A percentile compares a stretch with the other conserved stretches of the same genome.
These are phyloP conservation scores for Entrophospora sp. DNA, from an alignment of 192 early-diverging fungal genomes.

Conservation along the genomic window DNA sequence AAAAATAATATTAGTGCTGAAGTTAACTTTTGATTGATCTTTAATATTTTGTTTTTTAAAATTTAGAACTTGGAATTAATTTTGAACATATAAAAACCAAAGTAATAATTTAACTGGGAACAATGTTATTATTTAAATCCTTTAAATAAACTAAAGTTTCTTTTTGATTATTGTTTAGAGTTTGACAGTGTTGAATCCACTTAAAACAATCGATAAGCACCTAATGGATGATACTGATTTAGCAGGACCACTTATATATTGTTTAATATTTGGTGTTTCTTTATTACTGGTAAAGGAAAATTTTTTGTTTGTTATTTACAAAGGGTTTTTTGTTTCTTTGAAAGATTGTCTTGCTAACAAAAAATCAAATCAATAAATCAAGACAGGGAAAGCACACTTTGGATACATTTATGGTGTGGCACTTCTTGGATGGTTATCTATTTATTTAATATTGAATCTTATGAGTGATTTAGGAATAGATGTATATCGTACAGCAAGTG, in stretches of 20 bases:
- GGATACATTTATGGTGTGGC: conserved; percentile 97
- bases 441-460: conserved; percentile 86
- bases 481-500: conserved; percentile 78
- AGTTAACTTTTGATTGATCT: no score
- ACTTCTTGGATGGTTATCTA: conserved; percentile 75
- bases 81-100: conserved; percentile 87
- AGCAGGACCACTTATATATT: conserved; percentile 90
- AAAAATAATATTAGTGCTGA: no score
- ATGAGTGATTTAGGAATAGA: conserved; percentile 90
- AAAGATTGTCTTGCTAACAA: background rate
- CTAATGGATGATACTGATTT: conserved; percentile 97
- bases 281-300: conserved; percentile 78
- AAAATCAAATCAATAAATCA: background rate
- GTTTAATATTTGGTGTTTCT: conserved; percentile 82
- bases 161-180: conserved; percentile 43
- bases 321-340: no score
- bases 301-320: no score
- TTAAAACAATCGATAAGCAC: conserved; percentile 59
- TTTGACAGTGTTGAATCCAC: conserved; percentile 79
- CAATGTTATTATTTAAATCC: background rate
- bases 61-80: conserved; percentile 85
- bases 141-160: no score
- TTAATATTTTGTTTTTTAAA: background rate
- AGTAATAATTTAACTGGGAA: conserved; percentile 30
- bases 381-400: conserved; percentile 91